Evolutionary conservation across 2,329 filamentous ascomycete species (phyloP).

Genomic region (Coniella lustricola): DNA sequence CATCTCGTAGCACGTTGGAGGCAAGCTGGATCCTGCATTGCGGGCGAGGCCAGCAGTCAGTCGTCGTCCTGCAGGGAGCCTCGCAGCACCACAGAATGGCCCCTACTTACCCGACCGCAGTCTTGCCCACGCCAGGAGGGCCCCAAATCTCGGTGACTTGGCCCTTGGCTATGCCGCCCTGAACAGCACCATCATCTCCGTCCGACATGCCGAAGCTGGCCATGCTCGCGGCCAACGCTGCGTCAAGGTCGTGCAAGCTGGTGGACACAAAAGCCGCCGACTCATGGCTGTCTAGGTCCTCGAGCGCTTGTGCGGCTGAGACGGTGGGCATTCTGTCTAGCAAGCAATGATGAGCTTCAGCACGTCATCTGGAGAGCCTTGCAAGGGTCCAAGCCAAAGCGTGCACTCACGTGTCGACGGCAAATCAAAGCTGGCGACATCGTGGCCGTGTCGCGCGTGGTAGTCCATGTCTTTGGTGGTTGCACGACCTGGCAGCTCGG

Average conservation of each 20-base stretch:
- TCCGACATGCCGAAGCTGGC: conserved; percentile 13
- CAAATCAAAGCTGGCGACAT: conserved; percentile 54
- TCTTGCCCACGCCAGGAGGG: conserved; percentile 80
- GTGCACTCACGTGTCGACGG: conserved; percentile 42
- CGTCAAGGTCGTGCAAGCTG: conserved; percentile 47
- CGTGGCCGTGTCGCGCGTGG: conserved; percentile 51
- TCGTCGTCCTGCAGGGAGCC: no score
- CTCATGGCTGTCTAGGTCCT: conserved; percentile 47
- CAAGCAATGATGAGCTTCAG: neutral
- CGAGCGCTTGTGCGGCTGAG: conserved; percentile 65
- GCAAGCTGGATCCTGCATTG: conserved; percentile 59
- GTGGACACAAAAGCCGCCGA: conserved; percentile 48
- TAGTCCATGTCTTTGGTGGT: conserved; percentile 42
- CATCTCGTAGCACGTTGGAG: conserved; percentile 53
- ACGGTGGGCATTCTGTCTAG: conserved; percentile 70
- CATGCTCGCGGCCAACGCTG: conserved; percentile 30
- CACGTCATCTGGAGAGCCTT: neutral
- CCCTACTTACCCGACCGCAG: conserved; percentile 62
- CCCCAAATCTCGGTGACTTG: conserved; percentile 85
- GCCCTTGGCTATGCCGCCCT: conserved; percentile 62
- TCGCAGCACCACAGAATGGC: conserved; percentile 16
- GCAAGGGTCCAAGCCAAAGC: neutral
- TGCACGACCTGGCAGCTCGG: no score
- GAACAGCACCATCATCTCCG: conserved; percentile 10
- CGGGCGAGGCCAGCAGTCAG: neutral